Base-by-base conservation (phyloP, 495 filamentous ascomycete species). In the Hyaloscypha bicolor region DNA sequence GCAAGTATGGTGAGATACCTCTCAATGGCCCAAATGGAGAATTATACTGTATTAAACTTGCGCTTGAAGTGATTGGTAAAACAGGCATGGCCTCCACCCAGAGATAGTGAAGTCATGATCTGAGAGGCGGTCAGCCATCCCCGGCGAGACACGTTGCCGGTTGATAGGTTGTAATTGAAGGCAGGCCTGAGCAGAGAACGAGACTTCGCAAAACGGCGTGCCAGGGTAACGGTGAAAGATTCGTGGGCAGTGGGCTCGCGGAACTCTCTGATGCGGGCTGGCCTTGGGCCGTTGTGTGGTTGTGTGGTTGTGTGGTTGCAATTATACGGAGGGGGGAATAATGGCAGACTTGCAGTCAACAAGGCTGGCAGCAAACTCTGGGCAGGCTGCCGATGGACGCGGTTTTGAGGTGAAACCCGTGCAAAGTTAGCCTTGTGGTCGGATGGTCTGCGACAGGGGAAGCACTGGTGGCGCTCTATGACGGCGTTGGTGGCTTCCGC, bases 131-230 rank as follows among this genome's bases (percentile, higher is more conserved):
- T 64, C 55, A 56, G 55, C 55, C 11, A 22, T 35, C 42, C 55
- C n/a, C 64, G 59, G 67, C 35, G 51, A 58, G 42, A 32, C 68
- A 70, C 68, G 68, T 70, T 70, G 63, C 66, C 29, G 58, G 53
- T 62, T 70, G 63, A 62, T 70, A 55, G 68, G 68, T 57, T 59
- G 63, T 42, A 35, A 63, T 33, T n/a, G 29, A 32, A 48, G 42
- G 66, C 32, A 32, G 32, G 66, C 42, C 39, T 51, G 62, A 60
- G 31, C 30, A 48, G n/a, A 53, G 55, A 30, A 59, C 25, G 52
- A 51, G 48, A 64, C 51, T 51, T 32, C 52, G 19, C 39, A 62
- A 62, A 62, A 33, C 14, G 59, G 21, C 32, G 35, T 37, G 11
- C 32, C 35, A 12, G 56, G 53, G 33, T 22, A 62, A 11, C 5